Percentiles rank a stretch among this genome's conserved stretches.
Conservation (phyloP, 495 filamentous ascomycete species). For the Annulohypoxylon maeteangense region DNA sequence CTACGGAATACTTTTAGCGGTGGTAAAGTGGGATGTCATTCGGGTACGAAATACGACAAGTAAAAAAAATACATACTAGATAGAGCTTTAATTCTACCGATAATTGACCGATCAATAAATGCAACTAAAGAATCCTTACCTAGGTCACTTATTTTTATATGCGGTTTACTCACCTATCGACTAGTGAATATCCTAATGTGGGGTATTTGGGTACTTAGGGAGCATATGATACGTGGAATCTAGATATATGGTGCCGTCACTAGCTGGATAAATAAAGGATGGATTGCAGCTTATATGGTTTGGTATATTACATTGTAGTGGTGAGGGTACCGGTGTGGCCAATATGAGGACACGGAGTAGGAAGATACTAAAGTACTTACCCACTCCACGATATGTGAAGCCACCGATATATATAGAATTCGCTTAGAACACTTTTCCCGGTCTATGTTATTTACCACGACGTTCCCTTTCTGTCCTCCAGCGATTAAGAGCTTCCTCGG, state of each 20-base stretch:
- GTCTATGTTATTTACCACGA: slow-evolving; percentile 16
- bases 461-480: slow-evolving; percentile 48
- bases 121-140: not conserved
- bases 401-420: not conserved
- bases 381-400: not conserved
- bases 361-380: not conserved
- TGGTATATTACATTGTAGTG: slow-evolving; percentile 22
- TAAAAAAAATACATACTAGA: too few relatives aligned
- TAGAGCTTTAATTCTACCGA: slow-evolving; percentile 22
- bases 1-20: slow-evolving; percentile 7
- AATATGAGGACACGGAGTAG: not conserved
- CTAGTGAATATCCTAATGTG: not conserved
- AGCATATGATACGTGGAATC: not conserved
- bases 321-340: slow-evolving; percentile 2
- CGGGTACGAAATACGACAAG: not conserved
- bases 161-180: not conserved
- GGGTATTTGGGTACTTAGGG: not conserved
- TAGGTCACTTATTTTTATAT: not conserved
- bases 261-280: not conserved
- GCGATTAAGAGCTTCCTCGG: slow-evolving; percentile 70
- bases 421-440: not conserved
- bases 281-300: not conserved
- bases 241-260: not conserved
- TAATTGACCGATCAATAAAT: slow-evolving; percentile 12
- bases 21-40: slow-evolving; percentile 24